Conservation (phyloP, 2,329 filamentous ascomycete genomes). For the Calonectria pseudoturangicola region DNA sequence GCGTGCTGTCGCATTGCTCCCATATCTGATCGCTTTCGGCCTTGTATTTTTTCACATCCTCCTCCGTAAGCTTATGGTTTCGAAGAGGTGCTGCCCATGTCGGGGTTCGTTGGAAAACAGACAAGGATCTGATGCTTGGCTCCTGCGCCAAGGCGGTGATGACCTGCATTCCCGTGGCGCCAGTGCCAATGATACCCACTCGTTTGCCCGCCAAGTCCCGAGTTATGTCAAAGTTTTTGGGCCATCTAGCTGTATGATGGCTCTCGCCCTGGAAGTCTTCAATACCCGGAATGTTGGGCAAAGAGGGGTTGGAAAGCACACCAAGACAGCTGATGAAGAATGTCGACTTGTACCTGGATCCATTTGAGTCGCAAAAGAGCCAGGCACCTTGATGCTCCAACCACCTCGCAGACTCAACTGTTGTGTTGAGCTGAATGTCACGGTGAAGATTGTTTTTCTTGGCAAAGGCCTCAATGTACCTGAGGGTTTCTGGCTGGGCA, state of each 20-base stretch:
- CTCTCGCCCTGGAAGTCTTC: conserved; percentile 39
- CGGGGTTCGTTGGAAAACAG: conserved; percentile 56
- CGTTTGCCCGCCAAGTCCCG: conserved; percentile 41
- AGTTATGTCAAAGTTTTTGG: conserved; percentile 26
- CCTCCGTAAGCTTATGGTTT: conserved; percentile 40
- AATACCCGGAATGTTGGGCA: conserved; percentile 40
- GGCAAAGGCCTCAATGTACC: conserved; percentile 20
- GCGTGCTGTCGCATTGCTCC: conserved; percentile 33
- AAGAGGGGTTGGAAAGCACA: conserved; percentile 40
- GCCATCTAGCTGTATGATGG: conserved; percentile 46
- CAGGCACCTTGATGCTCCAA: neutral
- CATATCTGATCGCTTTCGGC: conserved; percentile 44
- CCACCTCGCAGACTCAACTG: conserved; percentile 13
- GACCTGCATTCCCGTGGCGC: conserved; percentile 47
- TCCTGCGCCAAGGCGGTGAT: conserved; percentile 45
- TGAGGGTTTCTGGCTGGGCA: conserved; percentile 22
- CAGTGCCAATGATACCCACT: conserved; percentile 44
- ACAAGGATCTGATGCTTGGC: conserved; percentile 58
- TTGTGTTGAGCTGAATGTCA: conserved; percentile 25
- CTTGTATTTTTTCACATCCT: conserved; percentile 41
- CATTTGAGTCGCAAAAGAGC: conserved; percentile 2
- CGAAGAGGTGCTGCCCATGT: conserved; percentile 52
- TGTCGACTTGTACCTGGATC: neutral
- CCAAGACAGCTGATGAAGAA: conserved; percentile 47
- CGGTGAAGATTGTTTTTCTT: conserved; percentile 17